phyloP scores from a whole-genome alignment of 768 basidiomycete species.

The Rhizopogon rudus region DNA sequence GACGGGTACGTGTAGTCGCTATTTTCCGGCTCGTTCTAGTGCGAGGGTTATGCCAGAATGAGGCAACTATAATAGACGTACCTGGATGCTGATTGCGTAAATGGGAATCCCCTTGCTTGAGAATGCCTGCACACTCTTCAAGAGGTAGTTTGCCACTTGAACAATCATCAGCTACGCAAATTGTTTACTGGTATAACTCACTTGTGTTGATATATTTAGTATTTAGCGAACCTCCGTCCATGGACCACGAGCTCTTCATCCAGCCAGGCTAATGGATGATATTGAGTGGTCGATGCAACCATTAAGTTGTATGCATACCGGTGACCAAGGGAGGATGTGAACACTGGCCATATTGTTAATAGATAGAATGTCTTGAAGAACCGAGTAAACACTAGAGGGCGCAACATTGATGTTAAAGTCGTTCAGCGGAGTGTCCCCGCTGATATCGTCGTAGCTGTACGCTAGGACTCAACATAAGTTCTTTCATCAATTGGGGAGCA shows the following conservation, averaged over 20 bases:
- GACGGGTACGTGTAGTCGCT: slow-evolving; percentile 68
- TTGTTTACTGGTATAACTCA: slow-evolving; percentile 24
- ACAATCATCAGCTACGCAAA: slow-evolving; percentile 2
- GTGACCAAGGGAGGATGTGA: slow-evolving; percentile 70
- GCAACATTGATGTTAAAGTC: slow-evolving; percentile 52
- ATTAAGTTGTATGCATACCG: slow-evolving; percentile 37
- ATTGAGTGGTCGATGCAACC: neutral
- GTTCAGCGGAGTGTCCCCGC: slow-evolving; percentile 53
- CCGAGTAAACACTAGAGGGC: slow-evolving; percentile 60
- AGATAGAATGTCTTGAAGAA: slow-evolving; percentile 57
- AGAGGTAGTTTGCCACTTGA: slow-evolving; percentile 67
- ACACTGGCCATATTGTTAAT: slow-evolving; percentile 50
- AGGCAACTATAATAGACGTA: slow-evolving; percentile 6
- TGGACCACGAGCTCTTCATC: slow-evolving; percentile 68
- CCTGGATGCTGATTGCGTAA: slow-evolving; percentile 61
- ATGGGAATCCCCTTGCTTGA: slow-evolving; percentile 50
- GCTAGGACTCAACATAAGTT: slow-evolving; percentile 26
- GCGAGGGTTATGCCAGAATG: neutral
- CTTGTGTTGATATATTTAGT: slow-evolving; percentile 44
- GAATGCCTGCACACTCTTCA: slow-evolving; percentile 71
- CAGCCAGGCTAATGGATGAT: slow-evolving; percentile 56
- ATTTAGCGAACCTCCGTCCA: slow-evolving; percentile 61
- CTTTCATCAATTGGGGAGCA: neutral
- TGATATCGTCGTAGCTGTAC: slow-evolving; percentile 63
- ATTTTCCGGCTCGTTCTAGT: slow-evolving; percentile 50